Evolutionary conservation across 345 rosid species (phyloP), one percentile per base, ranked within the genome.

Genomic region (Moricandia arvensis): DNA sequence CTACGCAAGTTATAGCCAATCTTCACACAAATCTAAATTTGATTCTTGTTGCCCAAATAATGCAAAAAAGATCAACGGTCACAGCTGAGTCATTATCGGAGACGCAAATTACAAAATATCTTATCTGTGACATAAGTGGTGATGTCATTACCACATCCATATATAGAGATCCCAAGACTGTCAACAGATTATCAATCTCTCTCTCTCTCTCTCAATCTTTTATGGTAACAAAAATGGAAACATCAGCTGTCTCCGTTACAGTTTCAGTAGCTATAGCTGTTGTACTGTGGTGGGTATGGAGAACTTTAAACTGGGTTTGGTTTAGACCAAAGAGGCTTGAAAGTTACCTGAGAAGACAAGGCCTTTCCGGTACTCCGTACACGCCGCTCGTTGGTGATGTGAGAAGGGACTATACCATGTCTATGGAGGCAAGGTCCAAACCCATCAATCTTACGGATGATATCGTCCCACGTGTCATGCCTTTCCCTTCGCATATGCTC

Each of bases 291-390:
- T 66, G 73, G 71, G 7, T 74, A 68, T 79, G 85, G 83, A 83
- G 63, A 47, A 55, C 64, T 54, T 6, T 82, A 29, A 61, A 77
- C 7, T 80, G 83, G 83, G 73, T 80, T 33, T 82, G 83, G 83
- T 66, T 82, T 34, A 76, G 51, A 66, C 85, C 83, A 9, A 79
- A 69, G 79, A 80, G 21, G 71, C 77, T 82, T 12, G 85, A 79
- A 31, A 51, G 67, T 21, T 27, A 63, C 62, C 65, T 82, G 18
- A 76, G 81, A 37, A 62, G 74, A 33, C 83, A 80, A 15, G 85
- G 83, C 17, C 59, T 82, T 65, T 0, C 17, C 26, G 85, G 85
- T 26, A 73, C 58, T 47, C 35, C 81, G 11, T 82, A 82, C 71
- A 74, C 79, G 41, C 65, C 35, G 26, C 66, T 80, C 47, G 17